These are phyloP conservation scores for Coriolopsis trogii DNA, from an alignment of 1,284 basidiomycete species.

Conservation along the genomic window DNA sequence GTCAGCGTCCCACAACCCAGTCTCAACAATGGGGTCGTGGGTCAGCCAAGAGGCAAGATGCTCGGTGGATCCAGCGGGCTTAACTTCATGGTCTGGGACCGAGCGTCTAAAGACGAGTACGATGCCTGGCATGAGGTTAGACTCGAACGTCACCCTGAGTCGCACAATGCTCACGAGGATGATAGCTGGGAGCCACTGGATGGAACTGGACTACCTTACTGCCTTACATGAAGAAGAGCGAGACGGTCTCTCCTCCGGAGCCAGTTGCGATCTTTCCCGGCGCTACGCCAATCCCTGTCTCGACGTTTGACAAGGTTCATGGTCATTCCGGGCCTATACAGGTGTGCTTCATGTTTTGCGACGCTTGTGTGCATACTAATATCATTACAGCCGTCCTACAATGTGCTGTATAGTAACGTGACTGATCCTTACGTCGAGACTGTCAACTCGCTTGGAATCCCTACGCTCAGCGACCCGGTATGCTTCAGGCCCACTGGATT, in stretches of 20 bases:
- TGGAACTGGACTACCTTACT: conserved; percentile 21
- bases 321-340: conserved; percentile 17
- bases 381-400: conserved; percentile 18
- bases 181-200: conserved; percentile 10
- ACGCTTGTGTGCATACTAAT: background rate
- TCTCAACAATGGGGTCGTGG: conserved; percentile 6
- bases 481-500: background rate
- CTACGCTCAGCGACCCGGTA: conserved; percentile 27
- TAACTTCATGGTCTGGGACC: conserved; percentile 21
- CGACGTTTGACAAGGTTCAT: conserved; percentile 5
- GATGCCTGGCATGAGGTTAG: conserved; percentile 18
- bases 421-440: conserved; percentile 23
- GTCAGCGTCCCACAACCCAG: conserved; percentile 12
- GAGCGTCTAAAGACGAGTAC: conserved; percentile 20
- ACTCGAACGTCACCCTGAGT: too few species aligned
- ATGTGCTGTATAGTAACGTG: conserved; percentile 24
- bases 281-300: background rate
- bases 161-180: too few species aligned
- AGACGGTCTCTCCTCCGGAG: conserved; percentile 1
- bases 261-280: background rate
- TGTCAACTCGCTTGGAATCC: conserved; percentile 22
- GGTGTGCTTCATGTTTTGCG: conserved; percentile 1
- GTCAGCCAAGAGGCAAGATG: conserved; percentile 22
- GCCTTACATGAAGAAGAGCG: conserved; percentile 22
- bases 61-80: conserved; percentile 27